These are phyloP conservation scores for Boletus rufocinnamomeus DNA, from an alignment of 768 basidiomycete species.

Conservation along the genomic window DNA sequence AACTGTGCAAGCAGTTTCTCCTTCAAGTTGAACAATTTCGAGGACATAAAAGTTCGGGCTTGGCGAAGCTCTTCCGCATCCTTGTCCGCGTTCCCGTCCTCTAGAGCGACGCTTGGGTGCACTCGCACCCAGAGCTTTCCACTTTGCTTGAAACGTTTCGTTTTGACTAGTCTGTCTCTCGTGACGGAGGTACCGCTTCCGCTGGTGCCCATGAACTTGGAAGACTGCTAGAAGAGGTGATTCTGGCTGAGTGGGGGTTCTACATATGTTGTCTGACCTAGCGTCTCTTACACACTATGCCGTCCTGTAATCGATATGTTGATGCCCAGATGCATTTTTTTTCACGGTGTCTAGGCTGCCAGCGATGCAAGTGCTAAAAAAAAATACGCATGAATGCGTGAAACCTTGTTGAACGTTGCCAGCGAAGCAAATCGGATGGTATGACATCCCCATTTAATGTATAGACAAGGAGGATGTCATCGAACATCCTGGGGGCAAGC, in stretches of 20 bases:
- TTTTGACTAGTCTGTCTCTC: slow-evolving; percentile 45
- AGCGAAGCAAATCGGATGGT: neutral
- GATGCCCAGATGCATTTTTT: neutral
- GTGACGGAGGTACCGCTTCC: slow-evolving; percentile 66
- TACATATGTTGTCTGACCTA: slow-evolving; percentile 28
- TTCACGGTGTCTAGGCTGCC: neutral
- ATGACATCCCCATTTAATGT: neutral
- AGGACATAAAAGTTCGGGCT: slow-evolving; percentile 95
- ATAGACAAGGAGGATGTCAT: neutral
- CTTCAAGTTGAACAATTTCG: slow-evolving; percentile 70
- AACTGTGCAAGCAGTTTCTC: slow-evolving; percentile 8
- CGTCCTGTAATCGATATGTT: slow-evolving; percentile 1
- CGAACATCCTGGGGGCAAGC: neutral
- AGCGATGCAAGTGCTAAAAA: neutral
- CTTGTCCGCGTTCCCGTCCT: slow-evolving; percentile 95
- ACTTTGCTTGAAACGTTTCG: slow-evolving; percentile 39
- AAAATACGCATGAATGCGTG: neutral
- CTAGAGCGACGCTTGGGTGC: slow-evolving; percentile 56
- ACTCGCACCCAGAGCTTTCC: slow-evolving; percentile 36
- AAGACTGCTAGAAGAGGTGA: slow-evolving; percentile 39
- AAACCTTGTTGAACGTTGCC: neutral
- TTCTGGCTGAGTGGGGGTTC: slow-evolving; percentile 34
- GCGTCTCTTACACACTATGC: neutral
- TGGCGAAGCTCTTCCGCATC: slow-evolving; percentile 78
- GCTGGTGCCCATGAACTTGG: slow-evolving; percentile 70